Evolutionary conservation across 208 protist genomes (phyloP), one percentile per base, ranked within the genome.

Genomic region (Crithidia fasciculata): DNA sequence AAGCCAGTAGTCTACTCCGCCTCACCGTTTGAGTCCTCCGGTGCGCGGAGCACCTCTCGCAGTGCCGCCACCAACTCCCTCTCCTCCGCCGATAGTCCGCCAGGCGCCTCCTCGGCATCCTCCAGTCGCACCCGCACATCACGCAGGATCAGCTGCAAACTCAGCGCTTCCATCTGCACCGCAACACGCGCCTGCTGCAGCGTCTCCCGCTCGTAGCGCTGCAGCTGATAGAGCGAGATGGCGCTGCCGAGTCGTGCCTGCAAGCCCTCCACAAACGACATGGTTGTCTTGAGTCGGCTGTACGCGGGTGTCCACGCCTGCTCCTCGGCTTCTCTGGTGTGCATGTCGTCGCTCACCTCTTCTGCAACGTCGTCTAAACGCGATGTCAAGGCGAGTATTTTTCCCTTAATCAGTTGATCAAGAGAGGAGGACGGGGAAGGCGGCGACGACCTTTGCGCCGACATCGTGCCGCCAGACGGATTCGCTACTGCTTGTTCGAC

Each of bases 121-220:
- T 74, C 59, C 43, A 85, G 40, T 40, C 72, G 58, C 8, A 57
- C 68, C 13, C 58, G 56, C 16, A 89, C 84, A 40, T 87, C 83
- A 13, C 75, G 73, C 63, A 96, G 69, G 5, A 89, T 54, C 50
- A 82, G 49, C 18, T 75, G 71, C 85, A 96, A 67, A 18, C 82
- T 78, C 55, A 77, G 70, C 28, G 85, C 68, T 72, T 96, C 89
- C 67, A 87, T 66, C 40, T 74, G 72, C 6, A 96, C 50, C 6
- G 78, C 79, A 10, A 73, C 44, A 16, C 93, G 78, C 15, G 89
- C 82, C 10, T 77, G 77, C 69, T 88, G 82, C n/a, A 94, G 74
- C 8, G 91, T 94, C 57, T 85, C 81, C 50, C 91, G 76, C 65
- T 96, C 91, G 61, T 85, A 80, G 5, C 71, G 78, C 76, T 89